These are phyloP conservation scores for Xylariales sp. DNA, from an alignment of 2,329 filamentous ascomycete genomes.

Conservation along the genomic window DNA sequence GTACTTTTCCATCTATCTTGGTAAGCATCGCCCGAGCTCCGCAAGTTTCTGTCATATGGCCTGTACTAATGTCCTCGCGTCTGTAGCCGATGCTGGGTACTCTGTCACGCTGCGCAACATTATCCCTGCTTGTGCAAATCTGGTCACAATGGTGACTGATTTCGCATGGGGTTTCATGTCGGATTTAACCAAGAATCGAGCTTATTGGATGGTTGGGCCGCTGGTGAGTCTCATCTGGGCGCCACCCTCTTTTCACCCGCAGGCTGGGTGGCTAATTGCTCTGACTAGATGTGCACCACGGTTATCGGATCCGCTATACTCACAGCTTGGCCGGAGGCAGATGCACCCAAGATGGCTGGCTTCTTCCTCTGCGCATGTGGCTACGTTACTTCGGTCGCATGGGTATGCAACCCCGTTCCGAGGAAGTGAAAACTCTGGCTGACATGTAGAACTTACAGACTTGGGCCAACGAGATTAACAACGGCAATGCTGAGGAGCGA, in stretches of 20 bases:
- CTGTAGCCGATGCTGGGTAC: too few relatives aligned
- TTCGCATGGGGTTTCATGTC: constrained; percentile 9
- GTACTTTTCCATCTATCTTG: constrained; percentile 18
- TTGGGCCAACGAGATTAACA: constrained; percentile 28
- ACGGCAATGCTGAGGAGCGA: constrained; percentile 24
- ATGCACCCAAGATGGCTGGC: constrained; percentile 5
- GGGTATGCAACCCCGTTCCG: constrained; percentile 3
- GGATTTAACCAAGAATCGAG: constrained; percentile 6
- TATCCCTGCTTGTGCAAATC: constrained; percentile 11
- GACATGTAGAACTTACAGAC: constrained; percentile 15
- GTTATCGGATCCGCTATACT: constrained; percentile 7
- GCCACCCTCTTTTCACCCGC: too few relatives aligned
- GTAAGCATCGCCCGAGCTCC: too few relatives aligned
- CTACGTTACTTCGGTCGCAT: constrained; percentile 25
- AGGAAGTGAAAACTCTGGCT: background rate
- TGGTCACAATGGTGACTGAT: constrained; percentile 7
- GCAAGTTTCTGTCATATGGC: too few relatives aligned
- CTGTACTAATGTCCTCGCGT: too few relatives aligned
- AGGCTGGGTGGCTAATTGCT: background rate
- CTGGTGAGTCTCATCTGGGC: constrained; percentile 2
- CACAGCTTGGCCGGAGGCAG: constrained; percentile 7
- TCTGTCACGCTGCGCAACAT: constrained; percentile 12
- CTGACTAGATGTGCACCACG: constrained; percentile 2
- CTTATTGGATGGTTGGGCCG: constrained; percentile 7
- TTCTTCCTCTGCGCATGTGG: background rate